Evolutionary conservation across 2,329 filamentous ascomycete genomes (phyloP).

Genomic region (Lachnellula hyalina): DNA sequence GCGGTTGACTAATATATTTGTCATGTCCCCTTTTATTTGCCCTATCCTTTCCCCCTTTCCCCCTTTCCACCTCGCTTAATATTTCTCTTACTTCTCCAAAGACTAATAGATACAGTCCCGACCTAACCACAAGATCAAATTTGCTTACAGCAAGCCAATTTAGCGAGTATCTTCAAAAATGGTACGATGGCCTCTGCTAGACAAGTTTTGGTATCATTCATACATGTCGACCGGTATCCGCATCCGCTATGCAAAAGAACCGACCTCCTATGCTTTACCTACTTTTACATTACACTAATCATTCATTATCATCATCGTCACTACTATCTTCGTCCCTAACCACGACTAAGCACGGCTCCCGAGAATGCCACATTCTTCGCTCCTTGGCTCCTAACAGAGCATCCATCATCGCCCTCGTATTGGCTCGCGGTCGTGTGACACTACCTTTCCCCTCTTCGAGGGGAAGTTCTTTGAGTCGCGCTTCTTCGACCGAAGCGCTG

Average conservation of each 20-base stretch:
- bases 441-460: constrained; percentile 25
- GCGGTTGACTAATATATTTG: neutral
- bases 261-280: neutral
- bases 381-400: constrained; percentile 53
- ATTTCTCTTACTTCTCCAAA: neutral
- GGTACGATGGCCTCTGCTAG: neutral
- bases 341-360: constrained; percentile 50
- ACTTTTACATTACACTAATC: neutral
- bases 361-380: constrained; percentile 60
- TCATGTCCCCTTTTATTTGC: neutral
- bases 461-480: constrained; percentile 40
- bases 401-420: constrained; percentile 54
- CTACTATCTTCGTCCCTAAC: constrained; percentile 41
- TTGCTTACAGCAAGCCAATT: no score
- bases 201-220: no score
- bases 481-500: constrained; percentile 75
- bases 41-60: neutral
- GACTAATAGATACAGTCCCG: neutral
- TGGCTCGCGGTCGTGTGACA: constrained; percentile 39
- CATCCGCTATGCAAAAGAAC: neutral
- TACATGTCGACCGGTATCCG: neutral
- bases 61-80: neutral
- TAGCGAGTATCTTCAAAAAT: neutral
- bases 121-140: no score
- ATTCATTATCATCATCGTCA: constrained; percentile 21